phyloP scores from a whole-genome alignment of 2,329 filamentous ascomycete genomes.

The Ramichloridium luteum region DNA sequence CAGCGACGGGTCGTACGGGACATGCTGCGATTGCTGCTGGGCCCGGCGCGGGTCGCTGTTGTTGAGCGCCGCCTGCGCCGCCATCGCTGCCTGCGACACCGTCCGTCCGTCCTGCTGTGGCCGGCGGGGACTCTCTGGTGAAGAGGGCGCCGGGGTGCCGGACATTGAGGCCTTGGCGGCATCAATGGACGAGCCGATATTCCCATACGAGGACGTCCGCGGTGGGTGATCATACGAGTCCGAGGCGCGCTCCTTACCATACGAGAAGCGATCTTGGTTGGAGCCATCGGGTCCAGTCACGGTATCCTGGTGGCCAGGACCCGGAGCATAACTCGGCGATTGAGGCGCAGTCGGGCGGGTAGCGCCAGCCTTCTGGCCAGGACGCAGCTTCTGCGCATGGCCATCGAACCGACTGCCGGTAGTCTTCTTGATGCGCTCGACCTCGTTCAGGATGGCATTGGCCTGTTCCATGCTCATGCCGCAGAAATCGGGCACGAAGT shows the following conservation, averaged over 20 bases:
- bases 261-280: constrained; percentile 33
- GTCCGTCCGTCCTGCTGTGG: constrained; percentile 27
- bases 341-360: constrained; percentile 34
- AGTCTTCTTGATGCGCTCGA: constrained; percentile 52
- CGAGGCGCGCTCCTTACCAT: constrained; percentile 33
- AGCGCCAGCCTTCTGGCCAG: constrained; percentile 24
- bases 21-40: constrained; percentile 15
- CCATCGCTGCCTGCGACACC: not conserved
- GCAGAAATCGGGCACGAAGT: constrained; percentile 95
- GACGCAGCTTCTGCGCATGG: constrained; percentile 45
- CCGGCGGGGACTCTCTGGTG: constrained; percentile 36
- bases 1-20: not conserved
- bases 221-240: constrained; percentile 27
- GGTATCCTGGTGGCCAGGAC: constrained; percentile 27
- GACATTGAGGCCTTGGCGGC: constrained; percentile 37
- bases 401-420: constrained; percentile 41
- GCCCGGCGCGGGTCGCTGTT: not conserved
- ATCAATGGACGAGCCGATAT: constrained; percentile 30
- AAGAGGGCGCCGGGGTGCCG: constrained; percentile 24
- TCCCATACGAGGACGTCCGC: constrained; percentile 29
- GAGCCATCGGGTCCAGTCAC: constrained; percentile 13
- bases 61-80: not conserved
- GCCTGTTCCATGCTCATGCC: constrained; percentile 98
- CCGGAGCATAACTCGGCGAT: constrained; percentile 25
- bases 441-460: constrained; percentile 81